Evolutionary conservation across 2,329 filamentous ascomycete species (phyloP).

Genomic region (Colletotrichum paranaense): DNA sequence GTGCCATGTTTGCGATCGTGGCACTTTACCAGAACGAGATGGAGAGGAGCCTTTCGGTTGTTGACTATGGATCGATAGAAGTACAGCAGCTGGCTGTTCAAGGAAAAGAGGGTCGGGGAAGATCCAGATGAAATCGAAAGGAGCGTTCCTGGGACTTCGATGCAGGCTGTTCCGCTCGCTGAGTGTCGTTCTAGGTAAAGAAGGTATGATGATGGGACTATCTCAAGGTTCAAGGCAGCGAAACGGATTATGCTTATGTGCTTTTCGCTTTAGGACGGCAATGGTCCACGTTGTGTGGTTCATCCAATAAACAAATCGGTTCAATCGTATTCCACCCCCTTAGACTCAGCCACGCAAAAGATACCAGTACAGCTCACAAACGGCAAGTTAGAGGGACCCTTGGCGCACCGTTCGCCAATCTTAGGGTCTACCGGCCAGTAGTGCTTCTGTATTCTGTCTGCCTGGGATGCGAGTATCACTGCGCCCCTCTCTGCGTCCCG

Average conservation of each 20-base stretch:
- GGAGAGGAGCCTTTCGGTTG: background rate
- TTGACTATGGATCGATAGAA: too few species aligned
- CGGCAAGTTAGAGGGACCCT: background rate
- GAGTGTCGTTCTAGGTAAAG: background rate
- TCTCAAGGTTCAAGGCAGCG: background rate
- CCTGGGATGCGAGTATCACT: constrained; percentile 8
- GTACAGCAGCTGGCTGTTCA: too few species aligned
- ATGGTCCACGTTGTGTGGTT: background rate
- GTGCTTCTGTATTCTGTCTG: background rate
- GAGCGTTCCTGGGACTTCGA: background rate
- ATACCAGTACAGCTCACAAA: background rate
- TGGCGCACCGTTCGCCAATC: background rate
- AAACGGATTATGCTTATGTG: constrained; percentile 10
- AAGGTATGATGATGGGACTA: background rate
- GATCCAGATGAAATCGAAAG: background rate
- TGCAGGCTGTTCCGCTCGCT: background rate
- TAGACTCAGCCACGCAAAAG: background rate
- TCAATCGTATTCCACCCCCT: background rate
- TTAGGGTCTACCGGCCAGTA: background rate
- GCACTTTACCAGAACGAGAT: too few species aligned
- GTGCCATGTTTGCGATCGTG: background rate
- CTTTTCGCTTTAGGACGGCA: background rate
- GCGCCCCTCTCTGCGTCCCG: constrained; percentile 17
- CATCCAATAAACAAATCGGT: background rate
- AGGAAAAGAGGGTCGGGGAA: too few species aligned